Base-by-base conservation (phyloP, 257 asterid species). In the Ophiorrhiza pumila region DNA sequence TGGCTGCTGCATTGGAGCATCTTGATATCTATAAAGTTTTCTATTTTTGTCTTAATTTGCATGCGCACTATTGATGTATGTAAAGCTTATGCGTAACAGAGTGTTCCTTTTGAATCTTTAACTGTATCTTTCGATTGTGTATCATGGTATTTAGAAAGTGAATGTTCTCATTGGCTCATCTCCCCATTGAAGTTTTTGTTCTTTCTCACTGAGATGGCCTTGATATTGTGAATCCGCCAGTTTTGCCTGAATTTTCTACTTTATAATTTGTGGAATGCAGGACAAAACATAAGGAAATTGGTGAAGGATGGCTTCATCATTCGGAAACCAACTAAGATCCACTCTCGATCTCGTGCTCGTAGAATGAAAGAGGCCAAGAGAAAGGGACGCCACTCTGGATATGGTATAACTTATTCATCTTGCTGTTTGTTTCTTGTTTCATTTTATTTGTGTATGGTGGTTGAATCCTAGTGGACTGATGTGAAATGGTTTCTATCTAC, bases 311-410 rank as follows among this genome's bases (percentile, higher is more conserved):
- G 68, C 25, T 63, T 63, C 27, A 66, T 66, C 56, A 66, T 66
- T 39, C 42, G 71, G 71, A 67, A 67, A 47, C 71, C 58, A 43
- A 47, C 58, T 10, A 67, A 67, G 43, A 31, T 67, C 69, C 69
- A 64, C 43, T 64, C 69, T 64, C 69, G 69, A 18, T 64, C 69
- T 64, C 69, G 71, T 67, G 71, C 71, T 23, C 71, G 59, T 27
- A 49, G 61, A 17, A 69, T 69, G 74, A 69, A 69, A 64, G 64
- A 69, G 64, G 74, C 74, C 0, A 69, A 69, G 64, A 69, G 74
- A 55, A 69, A 69, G 74, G 74, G 74, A 20, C 64, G 74, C 25
- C 74, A 69, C 74, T 69, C 74, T 45, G 75, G 55, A 52, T 71
- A 71, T 71, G 66, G 71, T 64, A 64, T 60, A 35, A 41, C 35